A percentile compares a stretch with the other conserved stretches of the same genome.
phyloP scores from a whole-genome alignment of 2,329 filamentous ascomycete species.

The Pseudogymnoascus sp. region DNA sequence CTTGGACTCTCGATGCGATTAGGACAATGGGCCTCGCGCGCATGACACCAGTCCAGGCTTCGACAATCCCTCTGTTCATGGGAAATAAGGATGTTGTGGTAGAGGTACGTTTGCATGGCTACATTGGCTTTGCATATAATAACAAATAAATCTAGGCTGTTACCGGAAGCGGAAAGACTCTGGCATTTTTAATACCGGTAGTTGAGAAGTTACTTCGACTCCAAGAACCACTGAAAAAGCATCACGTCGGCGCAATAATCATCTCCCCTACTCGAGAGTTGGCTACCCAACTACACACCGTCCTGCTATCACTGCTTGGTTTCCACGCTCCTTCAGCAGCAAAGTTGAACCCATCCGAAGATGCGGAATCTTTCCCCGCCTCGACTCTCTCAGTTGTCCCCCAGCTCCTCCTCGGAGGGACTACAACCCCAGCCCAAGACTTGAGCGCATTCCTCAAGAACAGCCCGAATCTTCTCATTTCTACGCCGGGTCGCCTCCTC shows the following conservation, averaged over 20 bases:
- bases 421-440: slow-evolving; percentile 74
- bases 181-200: slow-evolving; percentile 77
- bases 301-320: slow-evolving; percentile 66
- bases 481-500: slow-evolving; percentile 81
- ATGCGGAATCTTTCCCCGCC: slow-evolving; percentile 43
- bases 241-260: slow-evolving; percentile 85
- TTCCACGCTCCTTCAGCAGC: slow-evolving; percentile 78
- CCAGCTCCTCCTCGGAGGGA: slow-evolving; percentile 81
- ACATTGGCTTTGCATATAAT: not conserved
- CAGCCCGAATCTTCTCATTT: slow-evolving; percentile 82
- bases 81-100: slow-evolving; percentile 89
- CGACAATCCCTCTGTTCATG: slow-evolving; percentile 80
- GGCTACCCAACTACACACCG: slow-evolving; percentile 80
- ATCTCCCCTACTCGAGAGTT: slow-evolving; percentile 91
- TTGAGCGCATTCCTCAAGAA: slow-evolving; percentile 74
- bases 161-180: slow-evolving; percentile 84
- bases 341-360: slow-evolving; percentile 46
- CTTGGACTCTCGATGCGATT: slow-evolving; percentile 83
- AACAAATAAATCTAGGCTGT: slow-evolving; percentile 51
- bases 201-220: slow-evolving; percentile 73
- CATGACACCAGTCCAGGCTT: slow-evolving; percentile 93
- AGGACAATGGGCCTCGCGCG: slow-evolving; percentile 75
- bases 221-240: slow-evolving; percentile 76
- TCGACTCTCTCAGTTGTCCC: slow-evolving; percentile 59
- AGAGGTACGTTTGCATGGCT: slow-evolving; percentile 43